A percentile compares a stretch with the other conserved stretches of the same genome.
These are phyloP conservation scores for Cetraspora pellucida DNA, from an alignment of 192 early-diverging fungal genomes.

Conservation along the genomic window DNA sequence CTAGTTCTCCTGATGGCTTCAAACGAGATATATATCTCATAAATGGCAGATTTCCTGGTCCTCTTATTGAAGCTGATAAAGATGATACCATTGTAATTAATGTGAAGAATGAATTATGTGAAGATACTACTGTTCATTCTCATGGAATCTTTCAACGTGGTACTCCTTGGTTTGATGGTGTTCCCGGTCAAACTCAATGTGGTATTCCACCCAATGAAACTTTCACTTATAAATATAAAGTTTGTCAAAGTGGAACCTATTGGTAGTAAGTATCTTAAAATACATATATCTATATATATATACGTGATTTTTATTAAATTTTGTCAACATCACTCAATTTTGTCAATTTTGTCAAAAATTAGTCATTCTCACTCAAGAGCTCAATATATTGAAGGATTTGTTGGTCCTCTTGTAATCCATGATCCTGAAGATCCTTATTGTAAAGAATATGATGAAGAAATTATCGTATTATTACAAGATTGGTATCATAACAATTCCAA, in stretches of 20 bases:
- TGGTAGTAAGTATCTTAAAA: constrained; percentile 52
- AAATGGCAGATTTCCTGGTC: neutral
- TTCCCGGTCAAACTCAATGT: constrained; percentile 73
- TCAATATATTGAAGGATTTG: constrained; percentile 84
- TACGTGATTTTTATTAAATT: neutral
- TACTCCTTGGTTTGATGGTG: constrained; percentile 72
- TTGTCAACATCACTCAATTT: too few species aligned
- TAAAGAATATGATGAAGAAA: constrained; percentile 67
- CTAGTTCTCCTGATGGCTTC: neutral
- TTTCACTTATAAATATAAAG: constrained; percentile 71
- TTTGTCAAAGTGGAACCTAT: constrained; percentile 77
- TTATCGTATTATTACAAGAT: constrained; percentile 65
- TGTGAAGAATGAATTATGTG: neutral
- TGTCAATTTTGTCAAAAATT: neutral
- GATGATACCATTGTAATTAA: neutral
- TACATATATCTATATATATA: too few species aligned
- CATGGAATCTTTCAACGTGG: constrained; percentile 84
- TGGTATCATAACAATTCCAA: constrained; percentile 23
- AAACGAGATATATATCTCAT: neutral
- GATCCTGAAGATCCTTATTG: constrained; percentile 56
- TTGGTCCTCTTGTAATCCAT: constrained; percentile 71
- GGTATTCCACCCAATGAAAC: constrained; percentile 65
- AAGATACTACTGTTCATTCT: constrained; percentile 46
- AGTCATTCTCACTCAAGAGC: constrained; percentile 70
- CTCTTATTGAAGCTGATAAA: neutral